These are phyloP conservation scores for Laburnicola sp. DNA, from an alignment of 2,329 filamentous ascomycete species.

Conservation along the genomic window DNA sequence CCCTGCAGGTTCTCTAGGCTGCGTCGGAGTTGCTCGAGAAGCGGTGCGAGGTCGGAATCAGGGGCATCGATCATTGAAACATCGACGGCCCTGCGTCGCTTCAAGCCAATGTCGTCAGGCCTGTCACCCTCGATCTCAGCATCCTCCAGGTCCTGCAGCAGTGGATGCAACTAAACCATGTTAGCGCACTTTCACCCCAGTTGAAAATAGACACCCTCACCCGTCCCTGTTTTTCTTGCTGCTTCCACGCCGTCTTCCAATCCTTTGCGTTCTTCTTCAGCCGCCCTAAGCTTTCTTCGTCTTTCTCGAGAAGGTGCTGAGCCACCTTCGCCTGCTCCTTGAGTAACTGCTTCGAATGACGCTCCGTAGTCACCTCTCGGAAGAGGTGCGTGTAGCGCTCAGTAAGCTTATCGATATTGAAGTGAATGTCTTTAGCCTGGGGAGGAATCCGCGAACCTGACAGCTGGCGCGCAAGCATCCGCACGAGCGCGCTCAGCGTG, in stretches of 20 bases:
- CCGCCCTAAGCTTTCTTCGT: constrained; percentile 32
- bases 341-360: constrained; percentile 66
- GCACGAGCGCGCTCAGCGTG: constrained; percentile 59
- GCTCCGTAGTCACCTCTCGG: constrained; percentile 61
- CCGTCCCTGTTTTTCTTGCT: constrained; percentile 35
- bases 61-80: constrained; percentile 30
- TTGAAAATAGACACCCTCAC: constrained; percentile 21
- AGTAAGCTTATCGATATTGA: constrained; percentile 68
- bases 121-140: constrained; percentile 24
- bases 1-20: constrained; percentile 46
- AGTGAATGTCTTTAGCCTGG: constrained; percentile 53
- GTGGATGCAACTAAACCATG: constrained; percentile 37
- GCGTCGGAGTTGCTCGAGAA: constrained; percentile 43
- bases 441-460: constrained; percentile 68
- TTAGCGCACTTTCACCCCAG: constrained; percentile 21
- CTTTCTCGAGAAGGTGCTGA: constrained; percentile 44
- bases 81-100: constrained; percentile 20
- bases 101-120: constrained; percentile 39
- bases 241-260: constrained; percentile 38
- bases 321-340: constrained; percentile 61
- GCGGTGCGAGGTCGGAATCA: constrained; percentile 37
- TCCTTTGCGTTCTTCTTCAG: constrained; percentile 35
- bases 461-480: constrained; percentile 62
- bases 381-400: constrained; percentile 55
- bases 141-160: constrained; percentile 28